Conservation (phyloP, 2,329 filamentous ascomycete genomes). For the Fusarium sp. region DNA sequence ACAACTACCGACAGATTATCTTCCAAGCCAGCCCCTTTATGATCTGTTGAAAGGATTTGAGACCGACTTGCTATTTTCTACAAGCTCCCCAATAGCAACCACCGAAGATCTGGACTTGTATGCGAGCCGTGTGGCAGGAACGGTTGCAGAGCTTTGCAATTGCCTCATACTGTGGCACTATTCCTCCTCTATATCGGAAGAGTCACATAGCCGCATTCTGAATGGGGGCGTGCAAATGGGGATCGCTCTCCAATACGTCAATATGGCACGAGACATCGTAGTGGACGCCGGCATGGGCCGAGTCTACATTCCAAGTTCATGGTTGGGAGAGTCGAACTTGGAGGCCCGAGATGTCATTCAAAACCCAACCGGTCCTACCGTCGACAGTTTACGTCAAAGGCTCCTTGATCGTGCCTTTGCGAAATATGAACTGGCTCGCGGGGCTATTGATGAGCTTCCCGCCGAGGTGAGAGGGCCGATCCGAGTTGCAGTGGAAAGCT, state of each 20-base stretch:
- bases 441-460: slow-evolving; percentile 71
- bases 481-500: slow-evolving; percentile 77
- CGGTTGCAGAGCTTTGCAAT: slow-evolving; percentile 76
- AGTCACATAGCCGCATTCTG: slow-evolving; percentile 56
- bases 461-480: slow-evolving; percentile 70
- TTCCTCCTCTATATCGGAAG: slow-evolving; percentile 32
- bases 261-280: slow-evolving; percentile 79
- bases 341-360: slow-evolving; percentile 66
- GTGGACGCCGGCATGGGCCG: slow-evolving; percentile 74
- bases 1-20: slow-evolving; percentile 67
- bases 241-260: slow-evolving; percentile 80
- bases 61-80: slow-evolving; percentile 71
- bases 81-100: slow-evolving; percentile 65
- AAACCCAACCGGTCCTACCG: slow-evolving; percentile 51
- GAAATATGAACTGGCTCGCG: slow-evolving; percentile 66
- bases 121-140: slow-evolving; percentile 76
- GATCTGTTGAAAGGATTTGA: slow-evolving; percentile 75
- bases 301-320: slow-evolving; percentile 75
- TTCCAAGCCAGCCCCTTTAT: slow-evolving; percentile 70
- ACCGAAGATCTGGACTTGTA: slow-evolving; percentile 72
- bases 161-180: slow-evolving; percentile 73
- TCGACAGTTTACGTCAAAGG: slow-evolving; percentile 62
- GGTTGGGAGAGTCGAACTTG: slow-evolving; percentile 70
- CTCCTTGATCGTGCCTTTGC: slow-evolving; percentile 71
- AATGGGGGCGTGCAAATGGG: slow-evolving; percentile 74